Conservation (phyloP, 371 early-diverging fungal genomes). For the Rhizopus delemar region DNA sequence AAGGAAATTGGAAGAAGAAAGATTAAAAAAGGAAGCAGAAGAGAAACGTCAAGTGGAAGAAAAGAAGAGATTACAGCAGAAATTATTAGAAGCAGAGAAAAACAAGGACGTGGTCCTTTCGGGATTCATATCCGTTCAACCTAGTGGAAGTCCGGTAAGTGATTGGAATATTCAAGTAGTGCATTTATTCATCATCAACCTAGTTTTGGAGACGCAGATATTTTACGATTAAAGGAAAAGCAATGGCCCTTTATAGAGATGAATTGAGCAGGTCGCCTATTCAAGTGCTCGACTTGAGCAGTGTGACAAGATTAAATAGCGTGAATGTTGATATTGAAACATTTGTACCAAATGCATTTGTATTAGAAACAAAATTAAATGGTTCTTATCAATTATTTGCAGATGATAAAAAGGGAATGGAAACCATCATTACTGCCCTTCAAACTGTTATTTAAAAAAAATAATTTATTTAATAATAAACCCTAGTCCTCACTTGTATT, state of each 20-base stretch:
- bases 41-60: slow-evolving; percentile 25
- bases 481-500: slow-evolving; percentile 3
- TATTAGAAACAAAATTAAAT: slow-evolving; percentile 35
- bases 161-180: neutral
- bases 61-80: slow-evolving; percentile 23
- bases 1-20: slow-evolving; percentile 20
- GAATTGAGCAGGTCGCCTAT: slow-evolving; percentile 34
- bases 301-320: slow-evolving; percentile 30
- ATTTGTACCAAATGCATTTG: slow-evolving; percentile 49
- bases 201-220: slow-evolving; percentile 43
- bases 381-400: slow-evolving; percentile 44
- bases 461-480: neutral
- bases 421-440: slow-evolving; percentile 36
- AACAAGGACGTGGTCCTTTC: slow-evolving; percentile 31
- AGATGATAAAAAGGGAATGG: slow-evolving; percentile 29
- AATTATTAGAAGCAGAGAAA: slow-evolving; percentile 37
- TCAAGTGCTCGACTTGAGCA: slow-evolving; percentile 49
- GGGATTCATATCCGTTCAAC: slow-evolving; percentile 35
- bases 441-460: slow-evolving; percentile 34
- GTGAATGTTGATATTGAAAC: slow-evolving; percentile 41
- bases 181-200: neutral
- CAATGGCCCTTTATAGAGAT: slow-evolving; percentile 27
- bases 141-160: slow-evolving; percentile 34
- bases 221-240: slow-evolving; percentile 28
- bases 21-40: slow-evolving; percentile 14